phyloP scores from a whole-genome alignment of 192 early-diverging fungal genomes.

The Coemansia sp. region DNA sequence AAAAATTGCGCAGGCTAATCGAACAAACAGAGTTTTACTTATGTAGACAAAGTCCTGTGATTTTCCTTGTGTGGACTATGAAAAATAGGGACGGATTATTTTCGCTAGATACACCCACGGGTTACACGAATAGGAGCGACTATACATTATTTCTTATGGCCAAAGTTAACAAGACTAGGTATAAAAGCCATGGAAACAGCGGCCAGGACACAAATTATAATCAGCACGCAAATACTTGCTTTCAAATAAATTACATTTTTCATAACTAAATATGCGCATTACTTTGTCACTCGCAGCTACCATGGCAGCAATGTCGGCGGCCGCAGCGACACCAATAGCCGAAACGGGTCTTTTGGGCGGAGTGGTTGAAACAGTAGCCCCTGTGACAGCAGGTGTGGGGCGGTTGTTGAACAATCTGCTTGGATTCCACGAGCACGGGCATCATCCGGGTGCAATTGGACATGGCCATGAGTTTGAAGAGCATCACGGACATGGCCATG shows the following conservation, averaged over 20 bases:
- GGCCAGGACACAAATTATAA: background rate
- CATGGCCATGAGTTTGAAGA: background rate
- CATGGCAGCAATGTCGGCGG: constrained; percentile 16
- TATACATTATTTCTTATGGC: background rate
- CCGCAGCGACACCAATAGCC: constrained; percentile 13
- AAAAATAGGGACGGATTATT: background rate
- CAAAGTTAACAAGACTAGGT: background rate
- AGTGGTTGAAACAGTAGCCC: constrained; percentile 18
- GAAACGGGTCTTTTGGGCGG: constrained; percentile 21
- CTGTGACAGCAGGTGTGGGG: constrained; percentile 24
- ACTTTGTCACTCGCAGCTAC: constrained; percentile 24
- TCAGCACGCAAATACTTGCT: background rate
- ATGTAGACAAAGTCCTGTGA: background rate
- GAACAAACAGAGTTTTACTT: background rate
- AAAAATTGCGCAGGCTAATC: background rate
- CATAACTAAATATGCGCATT: constrained; percentile 20
- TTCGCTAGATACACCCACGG: background rate
- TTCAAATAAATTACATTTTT: background rate
- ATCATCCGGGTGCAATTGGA: background rate
- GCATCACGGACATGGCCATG: background rate
- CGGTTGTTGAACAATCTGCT: constrained; percentile 15
- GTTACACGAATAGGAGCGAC: background rate
- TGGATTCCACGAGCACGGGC: background rate
- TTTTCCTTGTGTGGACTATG: background rate
- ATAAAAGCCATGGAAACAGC: background rate